Evolutionary conservation across 805 yeast species (phyloP), one percentile per base, ranked within the genome.

Genomic region (Candida patagonica): DNA sequence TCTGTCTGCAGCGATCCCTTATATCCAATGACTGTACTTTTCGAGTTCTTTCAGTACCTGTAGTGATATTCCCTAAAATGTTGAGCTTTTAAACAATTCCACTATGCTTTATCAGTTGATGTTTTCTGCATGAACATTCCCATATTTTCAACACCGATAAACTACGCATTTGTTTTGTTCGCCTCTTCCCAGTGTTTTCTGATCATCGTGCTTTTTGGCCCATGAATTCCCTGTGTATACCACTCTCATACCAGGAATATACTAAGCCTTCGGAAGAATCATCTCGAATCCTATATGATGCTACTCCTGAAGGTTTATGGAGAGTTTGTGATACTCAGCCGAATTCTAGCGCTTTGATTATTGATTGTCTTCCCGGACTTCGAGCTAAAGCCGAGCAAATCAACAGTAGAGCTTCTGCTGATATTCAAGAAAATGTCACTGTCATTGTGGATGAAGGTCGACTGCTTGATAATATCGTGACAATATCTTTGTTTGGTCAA

Each of bases 401-500:
- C 15, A 31, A 31, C 24, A 33, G 26, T 13, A 9, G 12, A 22
- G n/a, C 12, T 23, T 15, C 26, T 12, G 30, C 30, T 21, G 39
- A 38, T 41, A 31, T 34, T 31, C 10, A 31, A 2, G 44, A 45
- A 8, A 38, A 34, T 21, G 48, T 49, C 2, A 19, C 21, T 9
- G 53, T 42, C 15, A 26, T 30, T 13, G 12, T 64, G n/a, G 46
- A 56, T 21, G 66, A 61, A 42, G 67, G 68, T 10, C 59, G 59
- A 29, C 43, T 59, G 38, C 54, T 49, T 27, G 59, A 58, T 38
- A 59, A 57, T 20, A 52, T 62, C 29, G 55, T 70, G 15, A 61
- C 68, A 2, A 57, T 68, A 9, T 47, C 58, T 15, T 49, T 70
- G 20, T 51, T 53, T 34, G 74, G 74, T 36, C 42, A 44, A 2